Evolutionary conservation across 1,139 yeast genomes (phyloP).

Genomic region (Candida freyschussii): DNA sequence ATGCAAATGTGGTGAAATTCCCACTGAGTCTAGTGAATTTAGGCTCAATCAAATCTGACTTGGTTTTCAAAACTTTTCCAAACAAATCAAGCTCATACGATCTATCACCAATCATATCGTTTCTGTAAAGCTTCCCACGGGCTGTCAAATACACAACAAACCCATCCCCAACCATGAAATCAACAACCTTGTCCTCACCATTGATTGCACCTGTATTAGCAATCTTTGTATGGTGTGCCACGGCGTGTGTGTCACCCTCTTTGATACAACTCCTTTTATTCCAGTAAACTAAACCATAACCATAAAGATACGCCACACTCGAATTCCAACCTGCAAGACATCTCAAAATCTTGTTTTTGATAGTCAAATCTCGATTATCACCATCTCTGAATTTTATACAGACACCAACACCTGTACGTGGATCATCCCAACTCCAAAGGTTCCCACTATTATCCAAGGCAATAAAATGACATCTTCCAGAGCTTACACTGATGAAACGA

Average conservation of each 20-base stretch:
- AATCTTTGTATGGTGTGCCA: slow-evolving; percentile 39
- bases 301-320: slow-evolving; percentile 46
- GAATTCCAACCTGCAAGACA: slow-evolving; percentile 70
- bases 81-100: slow-evolving; percentile 26
- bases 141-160: slow-evolving; percentile 46
- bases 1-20: slow-evolving; percentile 46
- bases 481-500: slow-evolving; percentile 46
- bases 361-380: slow-evolving; percentile 4
- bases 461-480: slow-evolving; percentile 64
- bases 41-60: slow-evolving; percentile 13
- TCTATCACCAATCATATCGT: slow-evolving; percentile 27
- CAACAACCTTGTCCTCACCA: slow-evolving; percentile 39
- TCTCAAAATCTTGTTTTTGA: slow-evolving; percentile 34
- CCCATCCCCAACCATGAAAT: slow-evolving; percentile 52
- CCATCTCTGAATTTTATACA: slow-evolving; percentile 35
- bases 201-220: slow-evolving; percentile 34
- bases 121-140: slow-evolving; percentile 42
- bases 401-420: slow-evolving; percentile 43
- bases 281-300: slow-evolving; percentile 62
- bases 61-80: slow-evolving; percentile 4
- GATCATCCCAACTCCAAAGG: slow-evolving; percentile 62
- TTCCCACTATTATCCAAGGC: slow-evolving; percentile 52
- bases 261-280: slow-evolving; percentile 37
- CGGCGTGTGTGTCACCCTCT: slow-evolving; percentile 26
- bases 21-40: slow-evolving; percentile 46